Evolutionary conservation across 257 asterid species (phyloP), one percentile per base, ranked within the genome.

Genomic region (Cruciata laevipes): DNA sequence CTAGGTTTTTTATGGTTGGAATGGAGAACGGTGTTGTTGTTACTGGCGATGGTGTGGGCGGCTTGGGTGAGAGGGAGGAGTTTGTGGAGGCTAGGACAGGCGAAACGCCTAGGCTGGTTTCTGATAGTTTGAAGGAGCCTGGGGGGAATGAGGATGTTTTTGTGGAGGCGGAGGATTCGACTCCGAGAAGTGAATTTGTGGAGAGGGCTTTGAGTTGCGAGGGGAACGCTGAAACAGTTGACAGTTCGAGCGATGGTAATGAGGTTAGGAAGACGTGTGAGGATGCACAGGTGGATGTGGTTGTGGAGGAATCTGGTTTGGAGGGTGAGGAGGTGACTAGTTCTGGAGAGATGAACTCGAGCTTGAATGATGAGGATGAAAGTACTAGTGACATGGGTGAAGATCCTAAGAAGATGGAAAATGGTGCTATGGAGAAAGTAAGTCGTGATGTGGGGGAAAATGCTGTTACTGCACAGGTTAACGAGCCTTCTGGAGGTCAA

Each of bases 1-100:
- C 63, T 69, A 73, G 87, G 82, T 75, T 47, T 35, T 52, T 61
- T 77, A 56, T 71, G 74, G 75, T 67, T 69, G 73, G 53, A 63
- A 92, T 87, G 96, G 98, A 87, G 78, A 85, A 80, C 70, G 89
- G 78, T 74, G 74, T 65, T 68, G 81, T 76, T 74, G 80, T 76
- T 74, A 58, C 71, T 80, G 81, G 65, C 24, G 81, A 69, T 65
- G 87, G 61, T 70, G 49, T 76, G 62, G 85, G 72, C 63, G 87
- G 61, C 72, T 53, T 76, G 62, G 85, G 72, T 69, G 69, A 74
- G 55, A 47, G n/a, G 38, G 69, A 61, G 76, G 84, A 71, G 63
- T 70, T 61, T 65, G 18, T 60, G 35, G 84, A 73, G 56, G 70
- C 62, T 2, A 71, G 68, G 58, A 65, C 11, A 7, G 76, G 82